phyloP scores from a whole-genome alignment of 2,329 filamentous ascomycete species.

The Allantophomopsis cytisporea region DNA sequence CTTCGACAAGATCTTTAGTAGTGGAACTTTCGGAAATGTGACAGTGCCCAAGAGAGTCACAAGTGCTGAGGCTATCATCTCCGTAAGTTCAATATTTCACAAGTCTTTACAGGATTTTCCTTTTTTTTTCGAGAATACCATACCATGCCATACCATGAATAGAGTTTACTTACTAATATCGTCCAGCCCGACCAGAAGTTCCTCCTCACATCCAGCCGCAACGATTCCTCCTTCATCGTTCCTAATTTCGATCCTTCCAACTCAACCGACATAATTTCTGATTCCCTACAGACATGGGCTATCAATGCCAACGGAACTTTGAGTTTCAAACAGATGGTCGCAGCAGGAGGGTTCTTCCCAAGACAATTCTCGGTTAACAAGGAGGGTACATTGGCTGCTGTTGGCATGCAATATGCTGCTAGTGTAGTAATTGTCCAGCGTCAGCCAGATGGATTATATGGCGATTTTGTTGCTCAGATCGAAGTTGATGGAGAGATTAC shows the following conservation, averaged over 20 bases:
- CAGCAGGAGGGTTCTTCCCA: constrained; percentile 29
- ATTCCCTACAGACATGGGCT: constrained; percentile 49
- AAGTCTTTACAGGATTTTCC: background rate
- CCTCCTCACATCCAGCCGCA: constrained; percentile 55
- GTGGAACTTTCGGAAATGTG: constrained; percentile 31
- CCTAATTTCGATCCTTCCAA: constrained; percentile 32
- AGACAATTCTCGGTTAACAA: constrained; percentile 31
- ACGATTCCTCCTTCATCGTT: constrained; percentile 38
- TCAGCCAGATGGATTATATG: constrained; percentile 25
- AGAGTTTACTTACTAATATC: no score
- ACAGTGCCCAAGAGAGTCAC: constrained; percentile 25
- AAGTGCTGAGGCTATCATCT: constrained; percentile 42
- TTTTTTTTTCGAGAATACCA: no score
- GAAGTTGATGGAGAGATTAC: constrained; percentile 12
- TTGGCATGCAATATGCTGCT: constrained; percentile 27
- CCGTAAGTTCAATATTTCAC: constrained; percentile 30
- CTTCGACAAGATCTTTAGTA: constrained; percentile 32
- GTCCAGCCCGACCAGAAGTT: constrained; percentile 43
- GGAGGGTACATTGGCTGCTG: constrained; percentile 27
- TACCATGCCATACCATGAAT: no score
- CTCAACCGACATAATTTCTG: constrained; percentile 13
- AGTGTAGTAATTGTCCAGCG: constrained; percentile 26
- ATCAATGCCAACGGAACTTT: constrained; percentile 34
- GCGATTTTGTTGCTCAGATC: constrained; percentile 13
- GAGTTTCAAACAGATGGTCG: constrained; percentile 25